Conservation (phyloP, 352 stramenopile genomes). For the Phytophthora lateralis region DNA sequence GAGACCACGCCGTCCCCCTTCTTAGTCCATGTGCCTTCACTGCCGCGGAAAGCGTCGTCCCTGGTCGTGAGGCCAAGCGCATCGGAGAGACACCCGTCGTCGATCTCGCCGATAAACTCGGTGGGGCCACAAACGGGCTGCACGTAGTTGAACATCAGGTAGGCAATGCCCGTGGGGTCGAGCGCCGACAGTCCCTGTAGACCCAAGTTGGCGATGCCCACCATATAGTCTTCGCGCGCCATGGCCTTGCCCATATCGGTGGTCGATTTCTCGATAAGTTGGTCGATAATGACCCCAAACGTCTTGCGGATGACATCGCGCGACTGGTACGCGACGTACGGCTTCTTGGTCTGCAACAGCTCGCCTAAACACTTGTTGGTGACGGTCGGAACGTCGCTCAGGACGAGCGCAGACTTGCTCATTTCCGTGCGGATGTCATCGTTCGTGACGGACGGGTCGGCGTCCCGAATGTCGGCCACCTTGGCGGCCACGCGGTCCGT, state of each 20-base stretch:
- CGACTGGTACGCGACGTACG: slow-evolving; percentile 40
- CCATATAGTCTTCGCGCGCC: slow-evolving; percentile 37
- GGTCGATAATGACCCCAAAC: slow-evolving; percentile 60
- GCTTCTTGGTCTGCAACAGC: slow-evolving; percentile 35
- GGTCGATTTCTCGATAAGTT: slow-evolving; percentile 47
- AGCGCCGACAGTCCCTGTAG: slow-evolving; percentile 33
- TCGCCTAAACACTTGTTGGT: slow-evolving; percentile 53
- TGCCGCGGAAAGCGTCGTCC: slow-evolving; percentile 51
- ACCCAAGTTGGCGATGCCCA: slow-evolving; percentile 43
- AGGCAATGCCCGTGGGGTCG: slow-evolving; percentile 56
- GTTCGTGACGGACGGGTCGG: slow-evolving; percentile 21
- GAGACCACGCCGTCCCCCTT: slow-evolving; percentile 42
- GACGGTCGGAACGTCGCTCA: slow-evolving; percentile 49
- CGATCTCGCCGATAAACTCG: slow-evolving; percentile 58
- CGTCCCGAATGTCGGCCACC: slow-evolving; percentile 48
- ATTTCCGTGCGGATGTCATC: slow-evolving; percentile 52
- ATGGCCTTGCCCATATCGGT: slow-evolving; percentile 50
- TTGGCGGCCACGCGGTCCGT: slow-evolving; percentile 49
- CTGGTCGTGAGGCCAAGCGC: slow-evolving; percentile 48
- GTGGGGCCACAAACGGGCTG: slow-evolving; percentile 67
- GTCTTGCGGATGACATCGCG: slow-evolving; percentile 61
- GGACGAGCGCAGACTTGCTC: slow-evolving; percentile 46
- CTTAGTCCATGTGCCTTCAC: slow-evolving; percentile 49
- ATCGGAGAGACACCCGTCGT: slow-evolving; percentile 41
- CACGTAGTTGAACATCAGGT: slow-evolving; percentile 52